Percentiles rank a stretch among this genome's conserved stretches.
Conservation (phyloP, 129 eudicot genomes). For the Centrapalus pauciflorus region DNA sequence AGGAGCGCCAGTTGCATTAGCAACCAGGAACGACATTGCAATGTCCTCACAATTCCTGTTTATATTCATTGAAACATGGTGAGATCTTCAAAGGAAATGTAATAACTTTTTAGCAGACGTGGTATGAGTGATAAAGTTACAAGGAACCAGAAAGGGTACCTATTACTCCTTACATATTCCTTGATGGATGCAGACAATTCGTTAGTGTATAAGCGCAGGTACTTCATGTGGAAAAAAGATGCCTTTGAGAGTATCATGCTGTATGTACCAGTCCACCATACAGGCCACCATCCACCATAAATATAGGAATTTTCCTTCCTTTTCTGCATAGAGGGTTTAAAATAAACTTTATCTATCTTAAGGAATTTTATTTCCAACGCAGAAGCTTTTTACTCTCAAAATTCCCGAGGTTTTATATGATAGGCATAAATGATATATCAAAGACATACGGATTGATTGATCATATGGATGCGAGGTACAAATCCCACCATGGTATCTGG, state of each 20-base stretch:
- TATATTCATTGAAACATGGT: constrained; percentile 11
- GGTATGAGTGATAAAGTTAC: neutral
- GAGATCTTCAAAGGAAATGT: neutral
- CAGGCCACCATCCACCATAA: constrained; percentile 92
- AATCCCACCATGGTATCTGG: constrained; percentile 89
- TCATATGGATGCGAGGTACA: constrained; percentile 78
- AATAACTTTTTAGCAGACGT: neutral
- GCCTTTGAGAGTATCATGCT: constrained; percentile 90
- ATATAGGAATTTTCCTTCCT: constrained; percentile 30
- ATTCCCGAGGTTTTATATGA: neutral
- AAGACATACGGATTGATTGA: constrained; percentile 54
- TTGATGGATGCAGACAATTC: constrained; percentile 71
- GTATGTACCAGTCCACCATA: constrained; percentile 85
- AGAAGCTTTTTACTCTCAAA: neutral
- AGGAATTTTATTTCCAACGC: neutral
- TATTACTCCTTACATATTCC: constrained; percentile 65
- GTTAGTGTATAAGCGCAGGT: constrained; percentile 63
- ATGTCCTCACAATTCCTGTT: constrained; percentile 82
- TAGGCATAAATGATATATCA: neutral
- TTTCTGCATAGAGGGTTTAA: constrained; percentile 38
- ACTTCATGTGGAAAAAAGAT: constrained; percentile 73
- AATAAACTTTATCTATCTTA: neutral
- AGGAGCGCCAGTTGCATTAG: constrained; percentile 68
- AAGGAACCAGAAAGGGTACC: constrained; percentile 35
- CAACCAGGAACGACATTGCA: constrained; percentile 78